phyloP scores from a whole-genome alignment of 2,329 filamentous ascomycete genomes.

The Aurifilum marmelostoma region DNA sequence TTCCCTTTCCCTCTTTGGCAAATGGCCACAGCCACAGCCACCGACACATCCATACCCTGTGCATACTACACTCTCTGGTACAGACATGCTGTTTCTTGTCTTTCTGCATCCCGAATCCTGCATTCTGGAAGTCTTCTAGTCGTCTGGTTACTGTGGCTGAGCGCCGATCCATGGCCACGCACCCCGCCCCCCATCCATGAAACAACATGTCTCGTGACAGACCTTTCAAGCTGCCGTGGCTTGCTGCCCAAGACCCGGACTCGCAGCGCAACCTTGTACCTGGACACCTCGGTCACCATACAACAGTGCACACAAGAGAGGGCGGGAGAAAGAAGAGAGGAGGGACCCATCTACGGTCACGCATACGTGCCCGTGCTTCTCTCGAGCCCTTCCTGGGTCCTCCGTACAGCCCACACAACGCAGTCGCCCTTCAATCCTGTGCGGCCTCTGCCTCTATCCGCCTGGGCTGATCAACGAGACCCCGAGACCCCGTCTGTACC shows the following conservation, averaged over 20 bases:
- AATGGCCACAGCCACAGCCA: neutral
- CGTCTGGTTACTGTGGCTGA: neutral
- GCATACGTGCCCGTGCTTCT: neutral
- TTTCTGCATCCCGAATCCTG: neutral
- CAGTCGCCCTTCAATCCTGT: neutral
- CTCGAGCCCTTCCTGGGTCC: neutral
- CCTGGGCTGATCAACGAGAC: neutral
- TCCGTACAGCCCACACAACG: neutral
- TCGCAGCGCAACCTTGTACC: neutral
- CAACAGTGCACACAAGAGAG: neutral
- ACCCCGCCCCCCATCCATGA: neutral
- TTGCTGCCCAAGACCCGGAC: slow-evolving; percentile 3
- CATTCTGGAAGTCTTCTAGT: slow-evolving; percentile 2
- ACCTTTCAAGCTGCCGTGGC: slow-evolving; percentile 6
- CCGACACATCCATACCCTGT: neutral
- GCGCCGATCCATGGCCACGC: neutral
- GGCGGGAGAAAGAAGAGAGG: too few species aligned
- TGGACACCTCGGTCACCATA: neutral
- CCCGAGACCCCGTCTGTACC: neutral
- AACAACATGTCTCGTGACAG: slow-evolving; percentile 8
- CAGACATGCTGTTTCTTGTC: neutral
- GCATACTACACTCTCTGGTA: neutral
- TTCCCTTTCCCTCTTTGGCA: neutral
- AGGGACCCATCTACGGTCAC: neutral
- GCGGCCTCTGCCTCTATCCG: neutral